Percentiles rank a stretch among this genome's conserved stretches.
Conservation (phyloP, 805 yeast species). For the Komagataella kurtzmanii region DNA sequence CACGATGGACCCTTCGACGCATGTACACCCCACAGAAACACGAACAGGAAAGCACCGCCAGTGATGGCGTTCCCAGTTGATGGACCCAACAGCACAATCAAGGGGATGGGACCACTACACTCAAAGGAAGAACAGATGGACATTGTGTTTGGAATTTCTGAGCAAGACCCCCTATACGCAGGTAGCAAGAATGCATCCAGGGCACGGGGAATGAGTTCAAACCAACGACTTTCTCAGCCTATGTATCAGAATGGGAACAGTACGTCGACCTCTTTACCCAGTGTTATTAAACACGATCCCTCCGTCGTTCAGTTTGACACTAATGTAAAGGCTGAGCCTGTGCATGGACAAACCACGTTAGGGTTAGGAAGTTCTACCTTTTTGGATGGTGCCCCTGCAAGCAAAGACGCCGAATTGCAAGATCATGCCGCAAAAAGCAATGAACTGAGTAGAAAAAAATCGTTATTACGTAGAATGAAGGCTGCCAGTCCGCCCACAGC, state of each 20-base stretch:
- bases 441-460: slow-evolving; percentile 68
- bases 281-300: slow-evolving; percentile 36
- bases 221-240: neutral
- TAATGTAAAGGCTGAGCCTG: slow-evolving; percentile 47
- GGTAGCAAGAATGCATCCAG: slow-evolving; percentile 8
- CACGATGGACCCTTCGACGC: slow-evolving; percentile 99
- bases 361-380: slow-evolving; percentile 92
- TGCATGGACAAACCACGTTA: slow-evolving; percentile 76
- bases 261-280: slow-evolving; percentile 10
- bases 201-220: neutral
- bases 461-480: slow-evolving; percentile 57
- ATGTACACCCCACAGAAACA: slow-evolving; percentile 92
- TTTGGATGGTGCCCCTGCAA: slow-evolving; percentile 92
- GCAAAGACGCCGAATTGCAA: slow-evolving; percentile 27
- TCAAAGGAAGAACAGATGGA: slow-evolving; percentile 53
- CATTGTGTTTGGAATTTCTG: slow-evolving; percentile 64
- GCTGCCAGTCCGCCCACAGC: neutral
- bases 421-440: slow-evolving; percentile 16
- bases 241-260: slow-evolving; percentile 16
- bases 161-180: slow-evolving; percentile 26
- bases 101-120: slow-evolving; percentile 44
- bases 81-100: slow-evolving; percentile 83
- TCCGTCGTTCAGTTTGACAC: slow-evolving; percentile 60
- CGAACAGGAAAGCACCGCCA: slow-evolving; percentile 63
- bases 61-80: slow-evolving; percentile 91